Percentiles rank a stretch among this genome's conserved stretches.
Conservation (phyloP, 768 basidiomycete genomes). For the Suillus discolor region DNA sequence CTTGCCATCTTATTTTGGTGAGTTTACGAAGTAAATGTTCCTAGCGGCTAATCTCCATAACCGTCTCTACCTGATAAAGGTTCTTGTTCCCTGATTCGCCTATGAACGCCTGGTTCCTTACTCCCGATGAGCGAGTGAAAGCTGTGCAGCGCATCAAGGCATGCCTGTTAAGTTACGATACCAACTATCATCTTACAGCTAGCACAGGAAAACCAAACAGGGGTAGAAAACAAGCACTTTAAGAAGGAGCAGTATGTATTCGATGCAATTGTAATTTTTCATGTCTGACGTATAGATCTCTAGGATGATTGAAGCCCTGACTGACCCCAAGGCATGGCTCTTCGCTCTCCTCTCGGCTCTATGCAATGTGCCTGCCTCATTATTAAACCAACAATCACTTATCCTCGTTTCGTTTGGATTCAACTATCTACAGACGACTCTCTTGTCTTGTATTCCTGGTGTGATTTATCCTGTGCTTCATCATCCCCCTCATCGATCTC, state of each 20-base stretch:
- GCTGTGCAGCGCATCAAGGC: neutral
- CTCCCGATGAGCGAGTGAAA: neutral
- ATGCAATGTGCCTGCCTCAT: neutral
- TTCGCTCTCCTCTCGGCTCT: neutral
- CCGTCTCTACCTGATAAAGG: neutral
- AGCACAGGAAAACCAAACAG: neutral
- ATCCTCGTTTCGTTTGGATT: neutral
- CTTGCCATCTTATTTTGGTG: conserved; percentile 55
- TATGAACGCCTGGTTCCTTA: neutral
- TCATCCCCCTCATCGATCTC: conserved; percentile 65
- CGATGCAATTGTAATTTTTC: neutral
- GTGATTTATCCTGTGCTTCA: conserved; percentile 43
- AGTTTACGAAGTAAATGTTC: conserved; percentile 11
- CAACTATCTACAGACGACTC: neutral
- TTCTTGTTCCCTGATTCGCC: neutral
- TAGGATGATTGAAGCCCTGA: neutral
- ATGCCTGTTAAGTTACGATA: neutral
- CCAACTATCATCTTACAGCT: neutral
- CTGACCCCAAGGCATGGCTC: neutral
- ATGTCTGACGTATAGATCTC: neutral
- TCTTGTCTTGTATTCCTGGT: neutral
- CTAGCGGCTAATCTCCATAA: neutral
- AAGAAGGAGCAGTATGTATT: neutral
- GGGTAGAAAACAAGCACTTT: neutral
- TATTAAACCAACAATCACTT: neutral